Conservation (phyloP, 2,329 filamentous ascomycete species). For the Fusarium illudens region DNA sequence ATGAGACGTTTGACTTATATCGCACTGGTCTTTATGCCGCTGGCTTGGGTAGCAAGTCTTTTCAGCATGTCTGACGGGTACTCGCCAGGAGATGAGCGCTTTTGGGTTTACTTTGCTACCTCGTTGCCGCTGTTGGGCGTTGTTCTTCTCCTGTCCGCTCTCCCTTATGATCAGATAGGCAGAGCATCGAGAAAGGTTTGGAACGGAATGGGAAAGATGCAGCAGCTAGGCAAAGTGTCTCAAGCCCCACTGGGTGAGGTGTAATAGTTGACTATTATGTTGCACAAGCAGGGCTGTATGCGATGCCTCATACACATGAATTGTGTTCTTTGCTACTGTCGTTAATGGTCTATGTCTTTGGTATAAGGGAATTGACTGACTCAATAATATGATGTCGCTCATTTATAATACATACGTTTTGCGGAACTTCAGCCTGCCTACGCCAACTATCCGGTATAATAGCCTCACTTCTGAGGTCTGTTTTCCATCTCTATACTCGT, state of each 20-base stretch:
- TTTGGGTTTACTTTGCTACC: neutral
- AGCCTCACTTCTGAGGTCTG: neutral
- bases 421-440: too few species aligned
- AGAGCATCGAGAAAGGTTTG: too few species aligned
- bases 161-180: neutral
- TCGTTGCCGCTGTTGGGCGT: neutral
- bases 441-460: too few species aligned
- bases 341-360: too few species aligned
- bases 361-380: too few species aligned
- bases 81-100: rapidly evolving
- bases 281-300: too few species aligned
- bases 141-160: rapidly evolving
- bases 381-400: too few species aligned
- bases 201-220: neutral
- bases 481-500: neutral
- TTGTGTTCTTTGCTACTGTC: too few species aligned
- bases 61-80: neutral
- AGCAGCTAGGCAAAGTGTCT: neutral
- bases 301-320: too few species aligned
- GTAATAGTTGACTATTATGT: neutral
- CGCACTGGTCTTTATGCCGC: rapidly evolving
- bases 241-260: neutral
- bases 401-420: too few species aligned
- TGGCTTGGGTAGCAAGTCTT: neutral
- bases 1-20: neutral